These are phyloP conservation scores for Dactylellina parvicollis DNA, from an alignment of 2,329 filamentous ascomycete species.

Conservation along the genomic window DNA sequence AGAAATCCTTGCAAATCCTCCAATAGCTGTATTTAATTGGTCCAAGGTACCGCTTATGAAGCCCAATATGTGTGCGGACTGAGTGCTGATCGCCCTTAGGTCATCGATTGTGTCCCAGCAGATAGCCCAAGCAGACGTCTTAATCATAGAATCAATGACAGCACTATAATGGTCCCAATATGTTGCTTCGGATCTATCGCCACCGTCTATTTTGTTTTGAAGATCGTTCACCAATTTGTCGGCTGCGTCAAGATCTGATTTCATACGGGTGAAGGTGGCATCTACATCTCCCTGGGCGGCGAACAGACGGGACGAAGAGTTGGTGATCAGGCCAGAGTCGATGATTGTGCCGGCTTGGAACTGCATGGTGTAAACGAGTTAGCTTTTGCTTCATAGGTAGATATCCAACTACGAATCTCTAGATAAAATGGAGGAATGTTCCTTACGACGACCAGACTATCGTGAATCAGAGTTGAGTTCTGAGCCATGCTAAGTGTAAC, in stretches of 20 bases:
- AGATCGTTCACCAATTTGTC: conserved; percentile 17
- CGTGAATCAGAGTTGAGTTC: conserved; percentile 15
- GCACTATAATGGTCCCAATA: conserved; percentile 33
- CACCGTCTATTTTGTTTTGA: conserved; percentile 8
- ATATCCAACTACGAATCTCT: no score
- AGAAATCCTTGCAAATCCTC: conserved; percentile 21
- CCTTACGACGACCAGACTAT: conserved; percentile 16
- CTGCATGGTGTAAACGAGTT: background rate
- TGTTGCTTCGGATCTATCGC: conserved; percentile 26
- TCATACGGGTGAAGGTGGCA: conserved; percentile 13
- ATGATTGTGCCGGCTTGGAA: conserved; percentile 22
- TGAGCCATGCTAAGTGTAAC: conserved; percentile 31
- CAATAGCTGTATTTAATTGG: conserved; percentile 4
- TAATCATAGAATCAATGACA: conserved; percentile 24
- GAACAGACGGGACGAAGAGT: conserved; percentile 1
- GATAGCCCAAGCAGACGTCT: conserved; percentile 16
- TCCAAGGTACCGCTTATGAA: conserved; percentile 1
- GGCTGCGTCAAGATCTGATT: conserved; percentile 11
- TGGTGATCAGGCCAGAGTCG: conserved; percentile 7
- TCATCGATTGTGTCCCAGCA: conserved; percentile 30
- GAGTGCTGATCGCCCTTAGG: conserved; percentile 15
- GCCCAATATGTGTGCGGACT: conserved; percentile 17
- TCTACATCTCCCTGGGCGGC: conserved; percentile 9
- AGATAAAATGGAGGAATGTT: background rate
- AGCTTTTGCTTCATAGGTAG: no score